Percentiles rank a stretch among this genome's conserved stretches.
Conservation (phyloP, 225 moss, liverwort and hornwort genomes). For the Sphagnum contortum region DNA sequence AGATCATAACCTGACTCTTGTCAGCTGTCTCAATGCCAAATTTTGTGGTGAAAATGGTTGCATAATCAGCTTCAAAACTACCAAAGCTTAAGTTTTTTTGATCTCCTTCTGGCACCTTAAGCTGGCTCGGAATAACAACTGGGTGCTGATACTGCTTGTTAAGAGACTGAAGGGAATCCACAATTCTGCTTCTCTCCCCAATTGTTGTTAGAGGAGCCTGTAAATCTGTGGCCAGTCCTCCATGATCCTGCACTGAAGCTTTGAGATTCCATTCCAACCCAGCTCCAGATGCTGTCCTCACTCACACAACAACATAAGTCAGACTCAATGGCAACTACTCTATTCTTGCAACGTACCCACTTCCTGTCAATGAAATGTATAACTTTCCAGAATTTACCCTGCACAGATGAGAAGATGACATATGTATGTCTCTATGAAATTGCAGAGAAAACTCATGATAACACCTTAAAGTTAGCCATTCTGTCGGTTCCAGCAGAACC, state of each 20-base stretch:
- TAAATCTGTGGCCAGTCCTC: conserved; percentile 21
- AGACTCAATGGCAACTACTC: no score
- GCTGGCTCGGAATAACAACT: conserved; percentile 84
- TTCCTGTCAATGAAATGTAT: no score
- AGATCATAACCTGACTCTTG: conserved; percentile 14
- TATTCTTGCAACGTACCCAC: no score
- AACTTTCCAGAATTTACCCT: no score
- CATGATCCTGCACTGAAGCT: conserved; percentile 7
- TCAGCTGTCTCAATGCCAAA: conserved; percentile 58
- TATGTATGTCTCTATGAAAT: no score
- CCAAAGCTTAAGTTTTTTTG: conserved; percentile 83
- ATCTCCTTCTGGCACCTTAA: conserved; percentile 87
- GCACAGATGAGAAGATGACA: no score
- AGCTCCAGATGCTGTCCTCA: conserved; percentile 17
- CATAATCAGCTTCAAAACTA: conserved; percentile 82
- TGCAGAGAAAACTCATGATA: background rate
- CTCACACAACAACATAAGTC: no score
- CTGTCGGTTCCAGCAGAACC: no score
- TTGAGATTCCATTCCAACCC: conserved; percentile 52
- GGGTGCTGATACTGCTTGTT: conserved; percentile 67
- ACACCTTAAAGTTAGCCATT: no score
- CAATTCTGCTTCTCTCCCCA: conserved; percentile 29
- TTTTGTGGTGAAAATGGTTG: conserved; percentile 46
- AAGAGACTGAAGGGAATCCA: conserved; percentile 40
- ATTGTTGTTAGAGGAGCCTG: conserved; percentile 28